These are phyloP conservation scores for Xylaria castorea DNA, from an alignment of 495 filamentous ascomycete genomes.

Conservation along the genomic window DNA sequence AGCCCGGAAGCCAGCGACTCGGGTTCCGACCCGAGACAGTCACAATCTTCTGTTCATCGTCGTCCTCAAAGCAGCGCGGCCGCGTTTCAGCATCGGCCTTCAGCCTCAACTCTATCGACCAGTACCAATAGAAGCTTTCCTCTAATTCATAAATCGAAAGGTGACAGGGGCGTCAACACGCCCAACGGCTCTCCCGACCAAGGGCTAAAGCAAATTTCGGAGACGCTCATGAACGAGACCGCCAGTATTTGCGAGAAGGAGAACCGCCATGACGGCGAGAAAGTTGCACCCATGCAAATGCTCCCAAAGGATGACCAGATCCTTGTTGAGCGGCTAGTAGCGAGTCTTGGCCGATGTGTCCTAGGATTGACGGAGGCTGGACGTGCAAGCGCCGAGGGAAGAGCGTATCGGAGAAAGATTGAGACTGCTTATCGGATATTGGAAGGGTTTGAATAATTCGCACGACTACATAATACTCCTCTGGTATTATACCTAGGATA, in stretches of 20 bases:
- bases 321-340: conserved; percentile 76
- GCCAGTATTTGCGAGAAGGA: conserved; percentile 39
- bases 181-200: conserved; percentile 46
- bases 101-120: conserved; percentile 56
- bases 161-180: conserved; percentile 49
- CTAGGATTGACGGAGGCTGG: conserved; percentile 68
- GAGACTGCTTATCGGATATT: conserved; percentile 75
- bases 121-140: conserved; percentile 61
- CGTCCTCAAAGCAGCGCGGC: conserved; percentile 48
- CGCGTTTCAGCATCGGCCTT: conserved; percentile 52
- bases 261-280: conserved; percentile 28
- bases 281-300: conserved; percentile 51
- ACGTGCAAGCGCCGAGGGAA: conserved; percentile 64
- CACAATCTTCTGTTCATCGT: conserved; percentile 36
- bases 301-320: conserved; percentile 73
- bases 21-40: conserved; percentile 35
- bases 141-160: conserved; percentile 56
- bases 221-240: conserved; percentile 50
- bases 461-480: neutral
- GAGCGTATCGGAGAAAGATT: conserved; percentile 69
- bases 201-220: conserved; percentile 49
- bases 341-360: conserved; percentile 75
- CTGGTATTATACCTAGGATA: conserved; percentile 3
- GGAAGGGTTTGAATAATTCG: conserved; percentile 60
- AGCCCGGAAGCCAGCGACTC: conserved; percentile 45